phyloP scores from a whole-genome alignment of 208 protist genomes.

The Paratrypanosoma confusum region DNA sequence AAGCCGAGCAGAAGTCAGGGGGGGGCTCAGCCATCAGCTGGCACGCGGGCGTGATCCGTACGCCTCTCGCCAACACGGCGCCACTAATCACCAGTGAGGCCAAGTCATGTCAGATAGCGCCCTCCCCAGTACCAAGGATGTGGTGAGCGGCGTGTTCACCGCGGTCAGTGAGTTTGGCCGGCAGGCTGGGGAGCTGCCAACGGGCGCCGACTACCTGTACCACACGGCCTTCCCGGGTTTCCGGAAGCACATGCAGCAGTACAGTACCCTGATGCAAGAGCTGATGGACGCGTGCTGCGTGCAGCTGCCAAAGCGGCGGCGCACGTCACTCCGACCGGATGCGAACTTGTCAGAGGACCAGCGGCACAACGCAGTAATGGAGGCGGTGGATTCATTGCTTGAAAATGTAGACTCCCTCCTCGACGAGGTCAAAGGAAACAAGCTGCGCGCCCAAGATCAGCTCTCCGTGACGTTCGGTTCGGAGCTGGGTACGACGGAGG shows the following conservation, averaged over 20 bases:
- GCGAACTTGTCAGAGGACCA: slow-evolving; percentile 25
- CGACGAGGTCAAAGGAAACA: slow-evolving; percentile 59
- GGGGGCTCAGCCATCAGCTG: slow-evolving; percentile 12
- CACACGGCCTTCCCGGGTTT: slow-evolving; percentile 76
- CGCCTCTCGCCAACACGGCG: slow-evolving; percentile 3
- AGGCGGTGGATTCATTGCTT: slow-evolving; percentile 72
- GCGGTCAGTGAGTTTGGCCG: slow-evolving; percentile 64
- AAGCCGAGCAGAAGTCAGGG: slow-evolving; percentile 15
- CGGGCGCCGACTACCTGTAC: slow-evolving; percentile 66
- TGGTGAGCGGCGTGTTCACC: slow-evolving; percentile 49
- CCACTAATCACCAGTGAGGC: background rate
- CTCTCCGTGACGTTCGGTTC: slow-evolving; percentile 72
- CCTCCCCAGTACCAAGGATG: slow-evolving; percentile 37
- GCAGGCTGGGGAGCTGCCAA: slow-evolving; percentile 32
- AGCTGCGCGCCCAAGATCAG: slow-evolving; percentile 54
- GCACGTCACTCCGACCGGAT: slow-evolving; percentile 13
- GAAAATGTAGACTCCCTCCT: slow-evolving; percentile 76
- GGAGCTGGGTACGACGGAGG: slow-evolving; percentile 18
- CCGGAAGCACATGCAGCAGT: slow-evolving; percentile 35
- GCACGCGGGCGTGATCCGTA: slow-evolving; percentile 21
- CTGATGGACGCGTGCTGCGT: slow-evolving; percentile 60
- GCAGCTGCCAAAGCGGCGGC: slow-evolving; percentile 58
- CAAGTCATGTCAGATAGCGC: too few relatives aligned
- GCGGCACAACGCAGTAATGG: slow-evolving; percentile 54
- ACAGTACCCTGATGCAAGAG: slow-evolving; percentile 36